These are phyloP conservation scores for Hygrophorus pudorinus DNA, from an alignment of 768 basidiomycete species.

Conservation along the genomic window DNA sequence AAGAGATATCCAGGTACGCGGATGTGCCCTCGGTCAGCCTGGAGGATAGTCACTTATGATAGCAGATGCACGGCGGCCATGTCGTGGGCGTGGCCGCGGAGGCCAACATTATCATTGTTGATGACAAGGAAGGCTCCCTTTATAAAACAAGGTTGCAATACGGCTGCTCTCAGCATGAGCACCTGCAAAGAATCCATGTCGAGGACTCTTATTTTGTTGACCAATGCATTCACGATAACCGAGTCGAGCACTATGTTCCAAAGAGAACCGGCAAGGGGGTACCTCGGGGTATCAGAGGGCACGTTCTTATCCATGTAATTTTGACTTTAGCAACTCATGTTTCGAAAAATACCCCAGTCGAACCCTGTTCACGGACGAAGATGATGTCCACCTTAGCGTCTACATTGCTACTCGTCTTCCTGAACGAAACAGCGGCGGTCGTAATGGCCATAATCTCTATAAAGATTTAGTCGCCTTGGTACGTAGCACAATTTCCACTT, in stretches of 20 bases:
- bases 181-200: neutral
- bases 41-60: no score
- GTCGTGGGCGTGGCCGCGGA: neutral
- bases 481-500: conserved; percentile 7
- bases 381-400: conserved; percentile 60
- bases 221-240: neutral
- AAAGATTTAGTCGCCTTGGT: conserved; percentile 72
- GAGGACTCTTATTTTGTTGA: neutral
- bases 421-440: conserved; percentile 68
- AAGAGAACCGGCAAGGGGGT: neutral
- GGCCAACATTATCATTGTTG: conserved; percentile 1
- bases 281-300: neutral
- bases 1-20: no score
- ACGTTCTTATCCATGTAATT: neutral
- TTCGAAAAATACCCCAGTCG: conserved; percentile 33
- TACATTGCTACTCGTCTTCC: conserved; percentile 82
- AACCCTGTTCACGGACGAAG: conserved; percentile 66
- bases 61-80: conserved; percentile 1
- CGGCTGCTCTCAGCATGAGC: neutral
- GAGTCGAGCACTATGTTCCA: neutral
- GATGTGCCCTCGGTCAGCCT: no score
- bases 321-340: neutral
- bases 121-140: neutral
- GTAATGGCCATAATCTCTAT: conserved; percentile 77
- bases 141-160: neutral